Conservation (phyloP, 441 rosid species). For the Syzygium malaccense region DNA sequence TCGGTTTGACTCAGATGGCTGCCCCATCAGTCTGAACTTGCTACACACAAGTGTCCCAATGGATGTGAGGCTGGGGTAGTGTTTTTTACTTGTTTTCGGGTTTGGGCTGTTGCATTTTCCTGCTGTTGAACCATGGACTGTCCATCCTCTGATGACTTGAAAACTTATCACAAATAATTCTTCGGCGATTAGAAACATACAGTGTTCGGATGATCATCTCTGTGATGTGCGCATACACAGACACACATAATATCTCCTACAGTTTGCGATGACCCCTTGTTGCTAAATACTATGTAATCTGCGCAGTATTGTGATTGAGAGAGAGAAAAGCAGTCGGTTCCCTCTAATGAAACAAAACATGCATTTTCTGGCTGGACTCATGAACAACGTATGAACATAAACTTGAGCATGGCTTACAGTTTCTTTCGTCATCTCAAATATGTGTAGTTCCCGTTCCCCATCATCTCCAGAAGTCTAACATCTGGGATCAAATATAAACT, state of each 20-base stretch:
- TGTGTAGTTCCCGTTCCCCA: not conserved
- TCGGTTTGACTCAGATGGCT: not conserved
- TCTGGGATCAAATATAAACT: not conserved
- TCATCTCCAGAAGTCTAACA: not conserved
- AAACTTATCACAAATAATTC: not conserved
- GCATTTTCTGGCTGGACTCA: not conserved
- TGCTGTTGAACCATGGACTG: not conserved
- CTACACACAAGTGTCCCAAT: not conserved
- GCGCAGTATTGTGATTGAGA: not conserved
- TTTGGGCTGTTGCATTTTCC: not conserved
- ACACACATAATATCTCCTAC: not conserved
- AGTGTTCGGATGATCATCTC: not conserved
- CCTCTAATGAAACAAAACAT: not conserved
- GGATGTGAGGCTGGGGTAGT: not conserved
- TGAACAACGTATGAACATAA: not conserved
- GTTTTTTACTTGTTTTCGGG: not conserved
- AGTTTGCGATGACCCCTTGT: not conserved
- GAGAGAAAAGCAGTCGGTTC: not conserved
- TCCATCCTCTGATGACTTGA: not conserved
- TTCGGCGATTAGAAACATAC: not conserved
- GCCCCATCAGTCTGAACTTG: not conserved
- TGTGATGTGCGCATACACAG: not conserved
- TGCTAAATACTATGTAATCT: not conserved
- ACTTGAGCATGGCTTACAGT: not conserved
- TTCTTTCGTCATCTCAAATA: not conserved